Evolutionary conservation across 2,329 filamentous ascomycete genomes (phyloP).

Genomic region (Apiospora koreana): DNA sequence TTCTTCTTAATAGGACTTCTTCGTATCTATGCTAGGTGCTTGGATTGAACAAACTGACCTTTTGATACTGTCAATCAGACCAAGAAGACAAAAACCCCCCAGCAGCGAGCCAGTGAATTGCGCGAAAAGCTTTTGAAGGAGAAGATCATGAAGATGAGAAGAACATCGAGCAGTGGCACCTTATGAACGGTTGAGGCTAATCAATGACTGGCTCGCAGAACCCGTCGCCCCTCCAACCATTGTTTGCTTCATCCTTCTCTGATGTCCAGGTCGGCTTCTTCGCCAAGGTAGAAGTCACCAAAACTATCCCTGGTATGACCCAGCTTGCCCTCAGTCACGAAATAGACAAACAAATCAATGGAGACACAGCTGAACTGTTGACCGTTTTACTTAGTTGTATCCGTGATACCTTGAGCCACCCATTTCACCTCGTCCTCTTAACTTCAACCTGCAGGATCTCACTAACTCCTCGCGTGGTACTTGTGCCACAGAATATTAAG

Average conservation of each 20-base stretch:
- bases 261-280: constrained; percentile 12
- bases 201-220: constrained; percentile 39
- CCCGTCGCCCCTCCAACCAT: constrained; percentile 16
- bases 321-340: not conserved
- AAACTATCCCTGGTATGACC: constrained; percentile 4
- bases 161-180: constrained; percentile 43
- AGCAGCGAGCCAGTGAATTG: constrained; percentile 45
- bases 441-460: not conserved
- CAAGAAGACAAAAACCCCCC: constrained; percentile 39
- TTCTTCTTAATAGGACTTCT: constrained; percentile 33
- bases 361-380: not conserved
- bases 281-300: not conserved
- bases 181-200: constrained; percentile 47
- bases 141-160: constrained; percentile 58
- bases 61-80: constrained; percentile 31
- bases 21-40: constrained; percentile 22
- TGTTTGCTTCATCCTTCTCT: constrained; percentile 15
- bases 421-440: not conserved
- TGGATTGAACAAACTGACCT: constrained; percentile 35
- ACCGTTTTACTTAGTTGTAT: not conserved
- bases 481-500: not conserved
- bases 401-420: not conserved
- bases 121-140: constrained; percentile 54
- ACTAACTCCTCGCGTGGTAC: not conserved
- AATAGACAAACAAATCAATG: not conserved